Evolutionary conservation across 768 basidiomycete genomes (phyloP).

Genomic region (Rhizopogon vesiculosus): DNA sequence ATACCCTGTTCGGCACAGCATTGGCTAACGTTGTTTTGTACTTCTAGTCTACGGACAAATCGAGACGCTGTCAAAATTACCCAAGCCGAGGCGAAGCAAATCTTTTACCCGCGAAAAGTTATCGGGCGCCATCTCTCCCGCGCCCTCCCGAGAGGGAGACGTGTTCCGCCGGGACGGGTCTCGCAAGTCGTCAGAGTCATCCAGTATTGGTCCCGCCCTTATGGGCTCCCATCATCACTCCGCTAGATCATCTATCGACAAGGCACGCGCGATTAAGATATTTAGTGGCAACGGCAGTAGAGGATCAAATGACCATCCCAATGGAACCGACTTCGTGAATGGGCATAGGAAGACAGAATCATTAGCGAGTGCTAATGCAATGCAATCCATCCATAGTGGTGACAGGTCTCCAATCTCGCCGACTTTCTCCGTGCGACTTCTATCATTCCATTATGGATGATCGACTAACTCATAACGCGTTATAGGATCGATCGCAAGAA

Average conservation of each 20-base stretch:
- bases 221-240: conserved; percentile 15
- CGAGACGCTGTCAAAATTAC: conserved; percentile 56
- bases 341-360: conserved; percentile 56
- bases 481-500: conserved; percentile 62
- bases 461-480: conserved; percentile 2
- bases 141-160: conserved; percentile 15
- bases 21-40: conserved; percentile 16
- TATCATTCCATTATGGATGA: neutral
- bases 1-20: neutral
- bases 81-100: conserved; percentile 61
- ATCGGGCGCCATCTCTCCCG: conserved; percentile 41
- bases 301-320: conserved; percentile 34
- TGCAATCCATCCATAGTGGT: conserved; percentile 29
- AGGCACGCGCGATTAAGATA: conserved; percentile 56
- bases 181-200: conserved; percentile 39
- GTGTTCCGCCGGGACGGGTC: conserved; percentile 16
- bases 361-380: conserved; percentile 45
- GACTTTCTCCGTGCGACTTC: conserved; percentile 27
- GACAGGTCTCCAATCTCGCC: conserved; percentile 31
- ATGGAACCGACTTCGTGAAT: conserved; percentile 37
- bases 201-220: conserved; percentile 12
- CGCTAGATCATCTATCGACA: conserved; percentile 61
- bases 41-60: conserved; percentile 74
- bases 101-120: conserved; percentile 58
- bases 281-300: conserved; percentile 36